These are phyloP conservation scores for Eimeria sp. DNA, from an alignment of 169 alveolate genomes.

Conservation along the genomic window DNA sequence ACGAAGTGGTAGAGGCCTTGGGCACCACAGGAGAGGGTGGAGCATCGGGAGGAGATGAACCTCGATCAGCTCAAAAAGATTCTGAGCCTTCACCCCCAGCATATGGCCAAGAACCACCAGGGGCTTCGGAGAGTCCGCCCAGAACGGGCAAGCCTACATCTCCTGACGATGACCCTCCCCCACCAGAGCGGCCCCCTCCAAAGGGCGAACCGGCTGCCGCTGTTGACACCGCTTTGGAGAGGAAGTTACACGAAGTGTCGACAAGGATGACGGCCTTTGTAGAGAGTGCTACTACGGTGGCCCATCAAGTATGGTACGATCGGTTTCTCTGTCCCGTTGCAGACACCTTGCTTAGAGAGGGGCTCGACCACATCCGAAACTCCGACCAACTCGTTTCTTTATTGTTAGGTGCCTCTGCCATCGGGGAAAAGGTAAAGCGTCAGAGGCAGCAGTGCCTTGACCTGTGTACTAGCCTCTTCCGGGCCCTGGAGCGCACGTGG, in stretches of 20 bases:
- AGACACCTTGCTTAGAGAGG: not conserved
- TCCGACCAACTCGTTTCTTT: not conserved
- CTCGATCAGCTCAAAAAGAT: not conserved
- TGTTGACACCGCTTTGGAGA: not conserved
- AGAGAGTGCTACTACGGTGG: not conserved
- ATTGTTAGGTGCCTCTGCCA: too few relatives aligned
- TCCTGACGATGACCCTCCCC: constrained; percentile 1
- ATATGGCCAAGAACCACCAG: not conserved
- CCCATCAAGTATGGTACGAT: not conserved
- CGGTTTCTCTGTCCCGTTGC: not conserved
- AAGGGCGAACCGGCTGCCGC: not conserved
- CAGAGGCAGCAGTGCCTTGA: not conserved
- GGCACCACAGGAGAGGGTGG: not conserved
- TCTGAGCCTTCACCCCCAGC: not conserved
- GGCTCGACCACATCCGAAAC: not conserved
- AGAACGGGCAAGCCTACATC: not conserved
- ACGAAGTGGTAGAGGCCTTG: not conserved
- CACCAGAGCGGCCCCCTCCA: not conserved
- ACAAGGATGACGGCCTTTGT: not conserved
- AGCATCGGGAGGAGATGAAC: not conserved
- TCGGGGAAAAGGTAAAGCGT: not conserved
- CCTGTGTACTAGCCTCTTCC: not conserved
- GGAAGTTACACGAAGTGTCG: not conserved
- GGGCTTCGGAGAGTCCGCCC: not conserved
- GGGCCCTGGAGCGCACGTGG: not conserved